Percentiles rank a stretch among this genome's conserved stretches.
phyloP scores from a whole-genome alignment of 805 yeast genomes.

The Candida succiphila region DNA sequence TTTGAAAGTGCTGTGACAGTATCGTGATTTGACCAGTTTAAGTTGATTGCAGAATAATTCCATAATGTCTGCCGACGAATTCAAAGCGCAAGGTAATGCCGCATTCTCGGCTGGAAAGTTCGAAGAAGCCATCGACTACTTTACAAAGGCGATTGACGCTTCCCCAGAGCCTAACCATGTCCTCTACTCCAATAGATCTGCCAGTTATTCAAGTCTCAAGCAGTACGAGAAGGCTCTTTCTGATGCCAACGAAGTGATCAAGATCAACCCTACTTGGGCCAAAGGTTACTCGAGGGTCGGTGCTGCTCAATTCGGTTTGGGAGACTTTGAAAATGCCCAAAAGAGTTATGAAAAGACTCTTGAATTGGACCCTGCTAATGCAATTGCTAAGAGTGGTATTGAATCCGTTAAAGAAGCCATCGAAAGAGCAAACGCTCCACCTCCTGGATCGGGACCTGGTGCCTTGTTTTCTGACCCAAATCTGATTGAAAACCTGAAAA shows the following conservation, averaged over 20 bases:
- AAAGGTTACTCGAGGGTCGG: conserved; percentile 93
- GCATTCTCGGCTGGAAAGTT: conserved; percentile 86
- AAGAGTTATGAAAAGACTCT: conserved; percentile 67
- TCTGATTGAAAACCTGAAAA: conserved; percentile 61
- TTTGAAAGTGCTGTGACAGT: too few relatives aligned
- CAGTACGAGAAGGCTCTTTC: conserved; percentile 64
- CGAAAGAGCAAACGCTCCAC: conserved; percentile 24
- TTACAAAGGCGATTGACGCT: conserved; percentile 80
- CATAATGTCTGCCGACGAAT: conserved; percentile 58
- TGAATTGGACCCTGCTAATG: conserved; percentile 69
- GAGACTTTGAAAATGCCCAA: conserved; percentile 67
- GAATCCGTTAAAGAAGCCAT: conserved; percentile 57
- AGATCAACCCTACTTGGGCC: conserved; percentile 82
- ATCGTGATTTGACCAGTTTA: too few relatives aligned
- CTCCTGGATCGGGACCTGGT: conserved; percentile 59
- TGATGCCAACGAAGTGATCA: conserved; percentile 80
- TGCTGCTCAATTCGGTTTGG: conserved; percentile 86
- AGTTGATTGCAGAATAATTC: too few relatives aligned
- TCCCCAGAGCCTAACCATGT: conserved; percentile 85
- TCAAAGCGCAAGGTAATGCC: conserved; percentile 87
- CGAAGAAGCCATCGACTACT: conserved; percentile 65
- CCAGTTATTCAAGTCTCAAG: conserved; percentile 72
- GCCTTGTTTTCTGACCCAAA: conserved; percentile 74
- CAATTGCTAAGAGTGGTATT: conserved; percentile 81
- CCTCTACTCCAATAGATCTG: conserved; percentile 88